Conservation (phyloP, 306 rosid genomes). For the Dryas alaskensis region DNA sequence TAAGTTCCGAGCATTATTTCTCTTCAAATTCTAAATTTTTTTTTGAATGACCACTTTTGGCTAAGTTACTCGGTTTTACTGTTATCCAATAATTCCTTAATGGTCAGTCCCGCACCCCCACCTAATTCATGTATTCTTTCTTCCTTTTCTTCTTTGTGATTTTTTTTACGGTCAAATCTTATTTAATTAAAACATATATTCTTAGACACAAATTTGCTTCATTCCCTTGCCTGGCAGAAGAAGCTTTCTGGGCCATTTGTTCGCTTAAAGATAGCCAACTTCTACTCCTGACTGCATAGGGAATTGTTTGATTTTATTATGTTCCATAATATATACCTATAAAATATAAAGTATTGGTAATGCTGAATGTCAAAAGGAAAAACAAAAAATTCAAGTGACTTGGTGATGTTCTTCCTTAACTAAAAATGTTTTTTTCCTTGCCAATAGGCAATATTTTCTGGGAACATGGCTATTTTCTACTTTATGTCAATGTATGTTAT, state of each 20-base stretch:
- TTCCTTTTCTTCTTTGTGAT: background rate
- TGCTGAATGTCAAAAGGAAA: too few relatives aligned
- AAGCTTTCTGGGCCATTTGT: background rate
- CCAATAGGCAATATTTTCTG: background rate
- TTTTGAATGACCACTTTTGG: background rate
- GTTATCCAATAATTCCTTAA: background rate
- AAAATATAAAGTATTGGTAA: background rate
- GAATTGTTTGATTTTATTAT: background rate
- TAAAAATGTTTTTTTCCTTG: background rate
- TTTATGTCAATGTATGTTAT: background rate
- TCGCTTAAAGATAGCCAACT: background rate
- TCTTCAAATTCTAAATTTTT: background rate
- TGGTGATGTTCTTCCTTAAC: background rate
- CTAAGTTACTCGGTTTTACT: background rate
- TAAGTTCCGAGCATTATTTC: constrained; percentile 47
- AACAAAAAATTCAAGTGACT: background rate
- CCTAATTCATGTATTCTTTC: background rate
- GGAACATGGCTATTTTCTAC: background rate
- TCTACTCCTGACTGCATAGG: background rate
- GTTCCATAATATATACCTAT: background rate
- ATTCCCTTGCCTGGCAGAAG: background rate
- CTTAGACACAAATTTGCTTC: background rate
- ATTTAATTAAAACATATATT: too few relatives aligned
- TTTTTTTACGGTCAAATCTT: too few relatives aligned
- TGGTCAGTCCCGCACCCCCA: too few relatives aligned